A percentile compares a stretch with the other conserved stretches of the same genome.
phyloP scores from a whole-genome alignment of 768 basidiomycete genomes.

The Leucosporidium scottii region DNA sequence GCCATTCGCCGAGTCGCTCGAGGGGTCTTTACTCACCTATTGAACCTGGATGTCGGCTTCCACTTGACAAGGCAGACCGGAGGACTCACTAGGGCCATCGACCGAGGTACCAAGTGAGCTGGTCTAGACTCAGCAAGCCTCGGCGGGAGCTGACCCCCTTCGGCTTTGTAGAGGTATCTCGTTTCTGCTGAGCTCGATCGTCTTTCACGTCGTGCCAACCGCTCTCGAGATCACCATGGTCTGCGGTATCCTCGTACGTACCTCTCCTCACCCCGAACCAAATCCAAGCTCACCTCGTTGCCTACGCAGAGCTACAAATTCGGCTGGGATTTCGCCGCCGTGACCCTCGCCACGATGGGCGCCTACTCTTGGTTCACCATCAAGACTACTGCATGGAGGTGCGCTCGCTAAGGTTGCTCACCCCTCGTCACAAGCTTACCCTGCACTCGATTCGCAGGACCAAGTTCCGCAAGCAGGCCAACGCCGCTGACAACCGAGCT shows the following conservation, averaged over 20 bases:
- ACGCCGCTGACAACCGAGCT: slow-evolving; percentile 92
- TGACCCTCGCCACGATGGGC: slow-evolving; percentile 74
- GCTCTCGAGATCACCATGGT: slow-evolving; percentile 94
- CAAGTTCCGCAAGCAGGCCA: slow-evolving; percentile 85
- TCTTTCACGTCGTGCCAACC: slow-evolving; percentile 92
- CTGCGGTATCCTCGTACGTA: slow-evolving; percentile 83
- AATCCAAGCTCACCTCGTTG: not conserved
- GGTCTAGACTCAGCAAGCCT: not conserved
- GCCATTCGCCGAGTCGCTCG: slow-evolving; percentile 90
- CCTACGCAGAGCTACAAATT: slow-evolving; percentile 80
- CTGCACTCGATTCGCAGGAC: slow-evolving; percentile 53
- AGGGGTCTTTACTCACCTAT: slow-evolving; percentile 89
- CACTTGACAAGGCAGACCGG: slow-evolving; percentile 91
- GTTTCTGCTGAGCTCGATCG: slow-evolving; percentile 82
- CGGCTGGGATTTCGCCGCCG: slow-evolving; percentile 92
- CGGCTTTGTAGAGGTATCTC: slow-evolving; percentile 69
- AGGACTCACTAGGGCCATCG: slow-evolving; percentile 90
- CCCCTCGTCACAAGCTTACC: not conserved
- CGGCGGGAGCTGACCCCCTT: not conserved
- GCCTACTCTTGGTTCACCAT: slow-evolving; percentile 97
- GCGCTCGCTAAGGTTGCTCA: slow-evolving; percentile 17
- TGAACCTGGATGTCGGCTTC: slow-evolving; percentile 84
- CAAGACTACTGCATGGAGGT: slow-evolving; percentile 94
- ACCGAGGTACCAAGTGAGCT: slow-evolving; percentile 87
- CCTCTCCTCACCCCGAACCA: not conserved